A percentile compares a stretch with the other conserved stretches of the same genome.
phyloP scores from a whole-genome alignment of 1,284 basidiomycete genomes.

The Mixia osmundae region DNA sequence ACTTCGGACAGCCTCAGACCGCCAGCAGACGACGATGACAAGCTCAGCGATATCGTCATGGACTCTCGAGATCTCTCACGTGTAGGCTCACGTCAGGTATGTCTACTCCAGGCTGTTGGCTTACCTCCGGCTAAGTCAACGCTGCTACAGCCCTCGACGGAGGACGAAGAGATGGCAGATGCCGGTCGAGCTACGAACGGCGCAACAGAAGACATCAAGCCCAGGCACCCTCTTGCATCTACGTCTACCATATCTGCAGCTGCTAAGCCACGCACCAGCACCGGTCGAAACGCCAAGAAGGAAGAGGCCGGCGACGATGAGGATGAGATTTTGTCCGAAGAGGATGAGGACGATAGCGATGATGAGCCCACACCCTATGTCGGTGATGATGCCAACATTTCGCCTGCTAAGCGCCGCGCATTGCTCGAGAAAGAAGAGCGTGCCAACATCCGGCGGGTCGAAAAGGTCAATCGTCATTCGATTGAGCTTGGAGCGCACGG shows the following conservation, averaged over 20 bases:
- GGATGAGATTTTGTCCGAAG: constrained; percentile 6
- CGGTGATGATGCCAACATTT: neutral
- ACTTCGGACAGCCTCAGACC: too few species aligned
- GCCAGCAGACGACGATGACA: constrained; percentile 4
- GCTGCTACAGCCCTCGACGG: constrained; percentile 4
- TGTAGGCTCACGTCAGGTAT: constrained; percentile 5
- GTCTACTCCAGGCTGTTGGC: constrained; percentile 1
- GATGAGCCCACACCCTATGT: constrained; percentile 3
- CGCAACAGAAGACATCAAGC: neutral
- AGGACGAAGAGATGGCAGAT: constrained; percentile 1
- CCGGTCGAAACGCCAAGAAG: constrained; percentile 9
- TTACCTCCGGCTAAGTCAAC: constrained; percentile 6
- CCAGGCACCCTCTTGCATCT: neutral
- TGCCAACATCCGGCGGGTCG: constrained; percentile 2
- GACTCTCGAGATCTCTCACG: constrained; percentile 3
- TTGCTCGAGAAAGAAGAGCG: constrained; percentile 3
- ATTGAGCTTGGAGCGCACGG: neutral
- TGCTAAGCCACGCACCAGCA: constrained; percentile 2
- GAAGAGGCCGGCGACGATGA: constrained; percentile 4
- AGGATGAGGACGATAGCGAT: constrained; percentile 6
- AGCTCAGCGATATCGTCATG: constrained; percentile 9
- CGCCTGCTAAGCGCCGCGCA: neutral
- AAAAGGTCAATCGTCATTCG: constrained; percentile 3
- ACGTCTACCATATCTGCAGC: neutral
- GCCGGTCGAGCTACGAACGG: neutral